These are phyloP conservation scores for Saturnispora hagleri DNA, from an alignment of 805 yeast genomes.

Conservation along the genomic window DNA sequence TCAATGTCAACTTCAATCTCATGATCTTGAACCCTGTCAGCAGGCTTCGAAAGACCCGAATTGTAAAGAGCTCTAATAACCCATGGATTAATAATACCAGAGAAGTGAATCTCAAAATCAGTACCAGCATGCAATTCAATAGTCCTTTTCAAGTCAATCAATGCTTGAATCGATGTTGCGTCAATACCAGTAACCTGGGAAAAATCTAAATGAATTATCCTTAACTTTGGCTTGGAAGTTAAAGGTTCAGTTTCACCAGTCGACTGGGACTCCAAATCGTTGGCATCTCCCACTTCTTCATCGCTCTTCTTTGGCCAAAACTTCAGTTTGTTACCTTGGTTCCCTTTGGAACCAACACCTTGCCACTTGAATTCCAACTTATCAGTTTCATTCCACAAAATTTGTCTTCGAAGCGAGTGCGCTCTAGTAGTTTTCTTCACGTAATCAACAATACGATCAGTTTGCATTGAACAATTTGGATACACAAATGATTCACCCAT, in stretches of 20 bases:
- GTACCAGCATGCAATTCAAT: conserved; percentile 66
- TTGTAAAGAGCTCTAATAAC: conserved; percentile 64
- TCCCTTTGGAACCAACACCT: not conserved
- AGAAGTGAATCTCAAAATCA: conserved; percentile 83
- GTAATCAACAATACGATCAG: conserved; percentile 60
- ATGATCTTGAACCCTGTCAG: conserved; percentile 9
- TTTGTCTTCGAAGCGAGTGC: conserved; percentile 41
- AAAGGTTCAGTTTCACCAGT: conserved; percentile 18
- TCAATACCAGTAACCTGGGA: conserved; percentile 69
- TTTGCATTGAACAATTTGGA: conserved; percentile 68
- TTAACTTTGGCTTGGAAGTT: conserved; percentile 42
- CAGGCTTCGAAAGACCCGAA: conserved; percentile 52
- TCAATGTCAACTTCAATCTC: conserved; percentile 11
- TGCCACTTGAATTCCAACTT: conserved; percentile 29
- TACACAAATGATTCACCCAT: conserved; percentile 76
- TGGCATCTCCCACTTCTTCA: not conserved
- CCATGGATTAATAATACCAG: conserved; percentile 83
- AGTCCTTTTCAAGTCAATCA: conserved; percentile 68
- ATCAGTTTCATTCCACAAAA: conserved; percentile 90
- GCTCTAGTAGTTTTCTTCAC: conserved; percentile 53
- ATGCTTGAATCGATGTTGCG: conserved; percentile 68
- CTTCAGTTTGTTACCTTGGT: conserved; percentile 19
- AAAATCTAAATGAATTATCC: conserved; percentile 73
- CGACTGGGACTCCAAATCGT: not conserved
- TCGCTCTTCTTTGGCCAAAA: conserved; percentile 1